Conservation (phyloP, 768 basidiomycete genomes). For the Clitopilus hobsonii region DNA sequence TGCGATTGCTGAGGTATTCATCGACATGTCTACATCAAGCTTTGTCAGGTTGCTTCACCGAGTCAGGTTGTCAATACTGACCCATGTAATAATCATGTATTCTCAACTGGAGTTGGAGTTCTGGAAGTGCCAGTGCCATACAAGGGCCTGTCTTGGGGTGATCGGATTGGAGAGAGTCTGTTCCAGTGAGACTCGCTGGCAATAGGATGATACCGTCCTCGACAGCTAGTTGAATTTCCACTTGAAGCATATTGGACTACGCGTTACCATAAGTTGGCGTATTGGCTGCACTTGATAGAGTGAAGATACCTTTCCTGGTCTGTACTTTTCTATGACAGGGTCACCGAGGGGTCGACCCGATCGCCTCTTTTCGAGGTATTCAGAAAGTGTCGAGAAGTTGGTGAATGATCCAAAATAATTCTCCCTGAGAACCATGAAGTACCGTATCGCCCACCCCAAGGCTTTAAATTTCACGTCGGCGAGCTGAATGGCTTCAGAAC, state of each 20-base stretch:
- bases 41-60: background rate
- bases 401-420: conserved; percentile 96
- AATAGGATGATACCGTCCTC: conserved; percentile 52
- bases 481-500: conserved; percentile 28
- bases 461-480: conserved; percentile 57
- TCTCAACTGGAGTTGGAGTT: conserved; percentile 71
- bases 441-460: conserved; percentile 85
- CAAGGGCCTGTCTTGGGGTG: conserved; percentile 44
- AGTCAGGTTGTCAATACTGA: conserved; percentile 18
- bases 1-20: conserved; percentile 63
- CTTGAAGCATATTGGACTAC: conserved; percentile 84
- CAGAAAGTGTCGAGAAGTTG: conserved; percentile 82
- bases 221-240: conserved; percentile 53
- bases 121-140: conserved; percentile 54
- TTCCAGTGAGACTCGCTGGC: conserved; percentile 66
- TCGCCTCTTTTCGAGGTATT: conserved; percentile 72
- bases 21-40: conserved; percentile 57
- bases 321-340: conserved; percentile 74
- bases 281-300: background rate
- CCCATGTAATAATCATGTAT: conserved; percentile 90
- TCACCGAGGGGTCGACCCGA: conserved; percentile 67
- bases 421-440: conserved; percentile 84
- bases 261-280: background rate
- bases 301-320: conserved; percentile 65
- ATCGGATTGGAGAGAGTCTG: conserved; percentile 33